These are phyloP conservation scores for Gracilaria gracilis DNA, from an alignment of 23 red algal genomes.

Conservation along the genomic window DNA sequence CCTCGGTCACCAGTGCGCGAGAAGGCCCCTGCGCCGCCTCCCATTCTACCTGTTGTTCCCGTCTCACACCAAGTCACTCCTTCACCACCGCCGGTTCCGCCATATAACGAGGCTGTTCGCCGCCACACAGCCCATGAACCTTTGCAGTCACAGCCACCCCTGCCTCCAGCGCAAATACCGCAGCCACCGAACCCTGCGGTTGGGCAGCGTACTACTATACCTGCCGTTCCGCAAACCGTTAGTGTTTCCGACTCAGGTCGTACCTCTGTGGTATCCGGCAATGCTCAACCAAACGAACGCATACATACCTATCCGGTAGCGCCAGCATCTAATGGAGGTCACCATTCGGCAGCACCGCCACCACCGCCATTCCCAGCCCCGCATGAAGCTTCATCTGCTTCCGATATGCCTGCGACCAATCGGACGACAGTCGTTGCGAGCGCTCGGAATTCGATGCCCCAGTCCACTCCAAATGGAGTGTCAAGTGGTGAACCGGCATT, in stretches of 20 bases:
- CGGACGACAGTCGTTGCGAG: too few relatives aligned
- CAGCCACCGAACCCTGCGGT: neutral
- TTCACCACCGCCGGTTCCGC: neutral
- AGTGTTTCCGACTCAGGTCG: too few relatives aligned
- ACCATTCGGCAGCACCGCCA: neutral
- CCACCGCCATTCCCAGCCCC: conserved; percentile 38
- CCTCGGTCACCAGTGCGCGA: neutral
- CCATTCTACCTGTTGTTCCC: neutral
- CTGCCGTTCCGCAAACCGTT: neutral
- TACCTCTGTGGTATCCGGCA: neutral
- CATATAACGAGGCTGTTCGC: neutral
- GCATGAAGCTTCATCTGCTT: neutral
- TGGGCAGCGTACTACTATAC: neutral
- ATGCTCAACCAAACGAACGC: neutral
- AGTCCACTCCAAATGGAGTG: neutral
- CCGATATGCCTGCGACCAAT: neutral
- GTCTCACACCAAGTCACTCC: neutral
- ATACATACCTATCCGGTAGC: neutral
- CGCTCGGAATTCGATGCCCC: neutral
- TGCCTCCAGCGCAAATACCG: neutral
- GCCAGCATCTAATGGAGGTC: neutral
- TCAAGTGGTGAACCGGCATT: neutral
- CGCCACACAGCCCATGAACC: neutral
- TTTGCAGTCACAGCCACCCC: neutral
- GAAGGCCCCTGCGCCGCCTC: conserved; percentile 17